These are phyloP conservation scores for Symbiodinium natans DNA, from an alignment of 73 alveolate genomes.

Conservation along the genomic window DNA sequence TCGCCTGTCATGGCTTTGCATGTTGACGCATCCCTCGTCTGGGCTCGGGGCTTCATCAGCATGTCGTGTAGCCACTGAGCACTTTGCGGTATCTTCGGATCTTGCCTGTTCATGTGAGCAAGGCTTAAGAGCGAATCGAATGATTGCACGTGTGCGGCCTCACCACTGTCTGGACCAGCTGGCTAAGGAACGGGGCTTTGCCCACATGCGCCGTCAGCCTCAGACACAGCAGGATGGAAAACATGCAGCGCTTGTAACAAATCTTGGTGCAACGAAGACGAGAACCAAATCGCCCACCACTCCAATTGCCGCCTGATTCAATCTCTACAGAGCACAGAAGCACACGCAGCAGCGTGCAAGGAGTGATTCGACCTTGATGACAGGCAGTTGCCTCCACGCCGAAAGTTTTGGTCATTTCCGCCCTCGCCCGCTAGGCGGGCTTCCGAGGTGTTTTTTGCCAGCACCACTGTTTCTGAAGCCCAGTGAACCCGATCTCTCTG, in stretches of 20 bases:
- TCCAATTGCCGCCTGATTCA: conserved; percentile 86
- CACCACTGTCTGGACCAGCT: conserved; percentile 56
- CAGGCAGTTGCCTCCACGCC: too few relatives aligned
- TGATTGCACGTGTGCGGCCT: background rate
- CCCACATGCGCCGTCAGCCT: conserved; percentile 89
- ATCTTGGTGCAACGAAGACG: conserved; percentile 29
- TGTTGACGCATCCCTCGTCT: background rate
- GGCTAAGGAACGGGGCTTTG: conserved; percentile 73
- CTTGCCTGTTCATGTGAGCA: conserved; percentile 15
- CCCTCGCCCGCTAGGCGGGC: too few relatives aligned
- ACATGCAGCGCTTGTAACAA: background rate
- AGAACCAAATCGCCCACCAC: conserved; percentile 88
- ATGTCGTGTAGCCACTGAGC: conserved; percentile 91
- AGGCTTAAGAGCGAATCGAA: background rate
- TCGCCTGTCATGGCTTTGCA: too few relatives aligned
- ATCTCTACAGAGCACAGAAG: too few relatives aligned
- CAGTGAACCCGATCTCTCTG: too few relatives aligned
- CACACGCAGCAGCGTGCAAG: too few relatives aligned
- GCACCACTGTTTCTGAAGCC: too few relatives aligned
- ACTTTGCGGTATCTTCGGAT: conserved; percentile 70
- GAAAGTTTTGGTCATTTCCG: too few relatives aligned
- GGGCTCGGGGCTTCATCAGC: conserved; percentile 17
- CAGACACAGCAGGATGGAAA: too few relatives aligned
- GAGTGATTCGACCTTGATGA: too few relatives aligned
- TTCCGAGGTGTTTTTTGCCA: too few relatives aligned